Evolutionary conservation across 371 early-diverging fungal species (phyloP).

Genomic region (Mucor velutinosus): DNA sequence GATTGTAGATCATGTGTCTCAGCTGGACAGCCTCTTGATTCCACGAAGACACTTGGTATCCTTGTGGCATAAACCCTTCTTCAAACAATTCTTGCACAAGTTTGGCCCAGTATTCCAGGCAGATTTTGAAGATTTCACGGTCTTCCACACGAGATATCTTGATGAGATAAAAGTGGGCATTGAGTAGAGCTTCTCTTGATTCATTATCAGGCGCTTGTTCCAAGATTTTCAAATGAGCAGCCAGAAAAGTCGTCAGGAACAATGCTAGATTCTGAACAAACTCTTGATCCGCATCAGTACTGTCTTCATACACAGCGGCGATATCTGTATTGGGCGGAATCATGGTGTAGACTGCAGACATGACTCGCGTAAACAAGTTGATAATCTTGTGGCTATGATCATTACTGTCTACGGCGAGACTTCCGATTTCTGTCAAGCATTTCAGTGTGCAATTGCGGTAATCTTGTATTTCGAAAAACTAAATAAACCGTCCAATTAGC

Average conservation of each 20-base stretch:
- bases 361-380: constrained; percentile 76
- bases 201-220: constrained; percentile 52
- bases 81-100: constrained; percentile 87
- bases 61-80: constrained; percentile 42
- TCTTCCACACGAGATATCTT: constrained; percentile 91
- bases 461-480: constrained; percentile 80
- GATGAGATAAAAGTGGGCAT: constrained; percentile 89
- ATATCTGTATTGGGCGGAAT: constrained; percentile 57
- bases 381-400: constrained; percentile 81
- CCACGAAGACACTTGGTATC: constrained; percentile 35
- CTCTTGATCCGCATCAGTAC: constrained; percentile 86
- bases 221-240: constrained; percentile 69
- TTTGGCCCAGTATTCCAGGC: constrained; percentile 95
- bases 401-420: constrained; percentile 69
- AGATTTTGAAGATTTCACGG: constrained; percentile 96
- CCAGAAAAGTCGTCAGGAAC: constrained; percentile 83
- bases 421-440: constrained; percentile 94
- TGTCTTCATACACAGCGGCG: constrained; percentile 78
- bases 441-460: constrained; percentile 93
- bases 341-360: constrained; percentile 69
- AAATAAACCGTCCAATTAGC: neutral
- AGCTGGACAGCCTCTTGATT: neutral
- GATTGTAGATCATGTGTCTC: constrained; percentile 71
- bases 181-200: constrained; percentile 67
- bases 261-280: constrained; percentile 54